These are phyloP conservation scores for Tricharina praecox DNA, from an alignment of 495 filamentous ascomycete genomes.

Conservation along the genomic window DNA sequence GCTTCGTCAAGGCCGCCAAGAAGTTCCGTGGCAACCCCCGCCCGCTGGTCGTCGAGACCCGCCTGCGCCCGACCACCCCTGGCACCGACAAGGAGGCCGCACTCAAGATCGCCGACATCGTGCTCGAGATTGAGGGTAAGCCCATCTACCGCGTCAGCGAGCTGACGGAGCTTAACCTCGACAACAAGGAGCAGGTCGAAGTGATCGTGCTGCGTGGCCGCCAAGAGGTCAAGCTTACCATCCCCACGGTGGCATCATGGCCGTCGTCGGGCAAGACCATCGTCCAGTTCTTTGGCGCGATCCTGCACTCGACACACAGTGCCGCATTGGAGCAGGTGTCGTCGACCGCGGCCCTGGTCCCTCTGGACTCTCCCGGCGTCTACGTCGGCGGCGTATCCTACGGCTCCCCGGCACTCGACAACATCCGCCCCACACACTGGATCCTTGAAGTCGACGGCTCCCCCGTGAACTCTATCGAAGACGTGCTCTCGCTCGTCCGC, in stretches of 20 bases:
- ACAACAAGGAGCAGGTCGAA: constrained; percentile 23
- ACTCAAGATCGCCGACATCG: constrained; percentile 23
- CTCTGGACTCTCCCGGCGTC: constrained; percentile 17
- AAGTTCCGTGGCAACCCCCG: constrained; percentile 24
- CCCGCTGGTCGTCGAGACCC: constrained; percentile 25
- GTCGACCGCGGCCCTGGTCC: constrained; percentile 16
- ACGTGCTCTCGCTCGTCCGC: constrained; percentile 18
- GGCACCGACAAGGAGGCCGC: constrained; percentile 16
- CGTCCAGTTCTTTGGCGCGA: constrained; percentile 27
- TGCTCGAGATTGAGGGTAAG: constrained; percentile 25
- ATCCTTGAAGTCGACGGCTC: constrained; percentile 24
- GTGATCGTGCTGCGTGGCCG: constrained; percentile 26
- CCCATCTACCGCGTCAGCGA: constrained; percentile 24
- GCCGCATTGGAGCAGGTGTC: constrained; percentile 25
- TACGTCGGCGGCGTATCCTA: constrained; percentile 28
- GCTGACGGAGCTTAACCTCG: constrained; percentile 21
- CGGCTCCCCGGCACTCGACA: constrained; percentile 26
- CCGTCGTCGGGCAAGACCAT: constrained; percentile 19
- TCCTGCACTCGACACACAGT: constrained; percentile 24
- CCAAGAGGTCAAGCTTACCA: constrained; percentile 21
- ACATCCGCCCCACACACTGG: constrained; percentile 26
- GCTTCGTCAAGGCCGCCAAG: constrained; percentile 26
- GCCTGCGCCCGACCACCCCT: constrained; percentile 16
- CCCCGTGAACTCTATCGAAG: constrained; percentile 15
- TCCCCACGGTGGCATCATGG: constrained; percentile 21